Evolutionary conservation across 768 basidiomycete species (phyloP).

Genomic region (Cantharellus cinnabarinus): DNA sequence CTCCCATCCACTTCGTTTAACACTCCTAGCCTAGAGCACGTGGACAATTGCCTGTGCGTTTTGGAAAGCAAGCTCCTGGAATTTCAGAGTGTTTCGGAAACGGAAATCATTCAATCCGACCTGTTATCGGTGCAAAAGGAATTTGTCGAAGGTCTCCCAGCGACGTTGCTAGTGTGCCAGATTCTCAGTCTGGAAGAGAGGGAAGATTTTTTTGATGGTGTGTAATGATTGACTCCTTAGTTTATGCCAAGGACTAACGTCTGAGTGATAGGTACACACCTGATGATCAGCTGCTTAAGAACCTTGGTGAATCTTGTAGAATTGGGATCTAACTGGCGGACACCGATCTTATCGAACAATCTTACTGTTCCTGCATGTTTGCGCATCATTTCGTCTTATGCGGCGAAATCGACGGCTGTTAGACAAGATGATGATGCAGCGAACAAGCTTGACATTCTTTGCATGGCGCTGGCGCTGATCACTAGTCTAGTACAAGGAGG

Average conservation of each 20-base stretch:
- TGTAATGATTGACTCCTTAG: too few species aligned
- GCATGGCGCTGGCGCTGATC: slow-evolving; percentile 52
- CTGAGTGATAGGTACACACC: too few species aligned
- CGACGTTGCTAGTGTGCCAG: slow-evolving; percentile 22
- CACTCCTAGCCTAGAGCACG: slow-evolving; percentile 23
- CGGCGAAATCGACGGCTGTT: slow-evolving; percentile 6
- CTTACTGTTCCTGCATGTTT: slow-evolving; percentile 28
- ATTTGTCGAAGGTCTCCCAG: slow-evolving; percentile 1
- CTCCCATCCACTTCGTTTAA: slow-evolving; percentile 12
- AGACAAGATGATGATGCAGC: slow-evolving; percentile 14
- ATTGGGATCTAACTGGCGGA: slow-evolving; percentile 34
- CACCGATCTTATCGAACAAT: slow-evolving; percentile 27
- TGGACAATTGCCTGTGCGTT: slow-evolving; percentile 17
- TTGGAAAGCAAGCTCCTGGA: slow-evolving; percentile 3
- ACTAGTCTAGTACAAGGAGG: slow-evolving; percentile 47
- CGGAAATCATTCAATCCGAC: background rate
- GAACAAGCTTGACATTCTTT: slow-evolving; percentile 44
- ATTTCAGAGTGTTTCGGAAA: slow-evolving; percentile 1
- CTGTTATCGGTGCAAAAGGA: too few species aligned
- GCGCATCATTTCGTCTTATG: slow-evolving; percentile 25
- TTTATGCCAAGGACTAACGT: too few species aligned
- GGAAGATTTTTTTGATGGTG: slow-evolving; percentile 1
- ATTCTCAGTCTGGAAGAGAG: slow-evolving; percentile 14
- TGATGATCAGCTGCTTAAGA: slow-evolving; percentile 33
- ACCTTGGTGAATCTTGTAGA: slow-evolving; percentile 57